phyloP scores from a whole-genome alignment of 352 stramenopile genomes.

The Pythium insidiosum region DNA sequence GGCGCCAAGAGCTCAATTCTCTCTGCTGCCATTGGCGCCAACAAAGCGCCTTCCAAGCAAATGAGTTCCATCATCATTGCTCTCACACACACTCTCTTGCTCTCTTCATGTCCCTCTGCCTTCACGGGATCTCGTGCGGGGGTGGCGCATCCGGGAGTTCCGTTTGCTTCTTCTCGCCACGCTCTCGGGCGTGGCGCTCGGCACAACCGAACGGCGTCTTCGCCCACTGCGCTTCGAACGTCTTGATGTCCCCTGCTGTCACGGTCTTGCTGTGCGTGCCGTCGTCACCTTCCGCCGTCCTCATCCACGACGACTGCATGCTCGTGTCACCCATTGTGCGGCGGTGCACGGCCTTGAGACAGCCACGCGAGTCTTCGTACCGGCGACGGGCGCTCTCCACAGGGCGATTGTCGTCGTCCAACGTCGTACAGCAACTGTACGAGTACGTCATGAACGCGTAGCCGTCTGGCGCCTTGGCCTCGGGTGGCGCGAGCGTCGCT shows the following conservation, averaged over 20 bases:
- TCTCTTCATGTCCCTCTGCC: neutral
- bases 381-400: slow-evolving; percentile 53
- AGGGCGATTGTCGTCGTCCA: slow-evolving; percentile 30
- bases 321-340: slow-evolving; percentile 29
- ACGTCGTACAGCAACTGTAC: slow-evolving; percentile 51
- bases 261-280: slow-evolving; percentile 29
- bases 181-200: slow-evolving; percentile 28
- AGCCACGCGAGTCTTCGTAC: slow-evolving; percentile 53
- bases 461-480: slow-evolving; percentile 30
- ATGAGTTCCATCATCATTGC: neutral
- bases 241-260: slow-evolving; percentile 23
- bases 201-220: slow-evolving; percentile 49
- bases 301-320: slow-evolving; percentile 50
- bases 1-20: too few relatives aligned
- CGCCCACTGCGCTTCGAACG: slow-evolving; percentile 46
- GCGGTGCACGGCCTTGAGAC: slow-evolving; percentile 54
- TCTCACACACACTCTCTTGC: neutral
- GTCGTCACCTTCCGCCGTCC: slow-evolving; percentile 26
- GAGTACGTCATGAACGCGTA: slow-evolving; percentile 53
- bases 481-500: slow-evolving; percentile 16
- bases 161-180: slow-evolving; percentile 28
- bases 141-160: slow-evolving; percentile 35
- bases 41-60: too few relatives aligned
- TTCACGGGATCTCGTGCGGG: slow-evolving; percentile 45
- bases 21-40: too few relatives aligned